Conservation (phyloP, 768 basidiomycete genomes). For the Mycena maculata region DNA sequence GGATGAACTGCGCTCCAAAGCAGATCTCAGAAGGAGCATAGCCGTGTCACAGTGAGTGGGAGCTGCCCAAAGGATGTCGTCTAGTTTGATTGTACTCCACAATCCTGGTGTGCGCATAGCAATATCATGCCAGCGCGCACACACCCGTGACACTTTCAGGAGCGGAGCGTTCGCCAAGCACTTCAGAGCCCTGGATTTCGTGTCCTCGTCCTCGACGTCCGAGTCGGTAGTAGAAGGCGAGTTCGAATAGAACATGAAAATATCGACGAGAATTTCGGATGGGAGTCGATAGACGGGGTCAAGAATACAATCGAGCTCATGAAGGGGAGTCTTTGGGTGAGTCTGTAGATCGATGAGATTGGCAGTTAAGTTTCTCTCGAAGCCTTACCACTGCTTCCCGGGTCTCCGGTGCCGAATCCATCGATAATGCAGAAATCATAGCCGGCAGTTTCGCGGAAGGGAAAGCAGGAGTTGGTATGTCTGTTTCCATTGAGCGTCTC, state of each 20-base stretch:
- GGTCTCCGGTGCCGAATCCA: too few relatives aligned
- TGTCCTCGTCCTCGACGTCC: background rate
- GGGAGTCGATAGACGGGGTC: conserved; percentile 3
- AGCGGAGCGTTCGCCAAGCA: background rate
- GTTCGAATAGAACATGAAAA: background rate
- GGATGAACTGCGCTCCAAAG: background rate
- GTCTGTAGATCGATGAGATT: too few relatives aligned
- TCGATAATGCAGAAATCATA: too few relatives aligned
- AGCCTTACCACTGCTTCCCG: too few relatives aligned
- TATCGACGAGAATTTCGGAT: conserved; percentile 6
- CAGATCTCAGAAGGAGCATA: background rate
- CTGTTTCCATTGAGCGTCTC: too few relatives aligned
- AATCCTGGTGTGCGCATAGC: background rate
- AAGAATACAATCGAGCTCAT: background rate
- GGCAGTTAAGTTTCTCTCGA: too few relatives aligned
- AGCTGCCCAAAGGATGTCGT: background rate
- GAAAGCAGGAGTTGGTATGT: too few relatives aligned
- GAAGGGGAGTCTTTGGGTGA: too few relatives aligned
- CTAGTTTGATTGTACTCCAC: background rate
- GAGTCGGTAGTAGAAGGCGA: background rate
- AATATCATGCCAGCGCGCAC: background rate
- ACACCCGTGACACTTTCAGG: background rate
- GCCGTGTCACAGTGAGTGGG: background rate
- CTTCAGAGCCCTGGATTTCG: background rate
- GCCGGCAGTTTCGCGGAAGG: too few relatives aligned